phyloP scores from a whole-genome alignment of 2,329 filamentous ascomycete genomes.

The Fusarium marasasianum region DNA sequence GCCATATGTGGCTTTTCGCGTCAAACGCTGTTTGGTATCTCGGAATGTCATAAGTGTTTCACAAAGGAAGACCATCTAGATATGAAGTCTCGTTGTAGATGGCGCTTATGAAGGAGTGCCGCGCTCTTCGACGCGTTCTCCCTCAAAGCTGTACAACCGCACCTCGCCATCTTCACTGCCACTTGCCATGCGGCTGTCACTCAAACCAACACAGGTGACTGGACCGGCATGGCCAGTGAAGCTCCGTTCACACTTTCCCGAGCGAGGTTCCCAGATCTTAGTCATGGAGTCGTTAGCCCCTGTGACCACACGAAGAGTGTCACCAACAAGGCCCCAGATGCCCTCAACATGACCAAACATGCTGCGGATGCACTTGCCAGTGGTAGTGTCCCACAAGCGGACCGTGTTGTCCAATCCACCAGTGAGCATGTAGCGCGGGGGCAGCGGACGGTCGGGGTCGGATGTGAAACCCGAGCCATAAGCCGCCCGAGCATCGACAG shows the following conservation, averaged over 20 bases:
- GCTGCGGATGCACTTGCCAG: constrained; percentile 84
- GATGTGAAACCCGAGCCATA: constrained; percentile 72
- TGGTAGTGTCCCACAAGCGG: constrained; percentile 88
- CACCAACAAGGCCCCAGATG: constrained; percentile 91
- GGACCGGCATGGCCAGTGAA: constrained; percentile 91
- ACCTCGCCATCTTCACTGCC: constrained; percentile 95
- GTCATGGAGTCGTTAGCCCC: constrained; percentile 94
- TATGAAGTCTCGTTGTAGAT: background rate
- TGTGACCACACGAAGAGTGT: constrained; percentile 86
- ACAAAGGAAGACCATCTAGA: background rate
- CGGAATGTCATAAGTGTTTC: constrained; percentile 8
- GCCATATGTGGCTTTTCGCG: background rate
- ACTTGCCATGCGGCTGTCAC: constrained; percentile 88
- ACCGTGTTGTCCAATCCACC: constrained; percentile 92
- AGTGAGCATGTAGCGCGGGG: constrained; percentile 91
- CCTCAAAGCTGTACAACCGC: constrained; percentile 80
- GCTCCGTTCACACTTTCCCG: constrained; percentile 90
- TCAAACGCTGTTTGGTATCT: constrained; percentile 2
- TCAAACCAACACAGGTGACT: constrained; percentile 91
- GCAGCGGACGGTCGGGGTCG: constrained; percentile 71
- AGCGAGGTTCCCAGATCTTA: constrained; percentile 91
- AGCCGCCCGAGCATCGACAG: constrained; percentile 59
- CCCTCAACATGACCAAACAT: constrained; percentile 98
- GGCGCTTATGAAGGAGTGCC: constrained; percentile 60
- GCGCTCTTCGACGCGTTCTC: constrained; percentile 58